Base-by-base conservation (phyloP, 495 filamentous ascomycete species). In the Pyronema domesticum region DNA sequence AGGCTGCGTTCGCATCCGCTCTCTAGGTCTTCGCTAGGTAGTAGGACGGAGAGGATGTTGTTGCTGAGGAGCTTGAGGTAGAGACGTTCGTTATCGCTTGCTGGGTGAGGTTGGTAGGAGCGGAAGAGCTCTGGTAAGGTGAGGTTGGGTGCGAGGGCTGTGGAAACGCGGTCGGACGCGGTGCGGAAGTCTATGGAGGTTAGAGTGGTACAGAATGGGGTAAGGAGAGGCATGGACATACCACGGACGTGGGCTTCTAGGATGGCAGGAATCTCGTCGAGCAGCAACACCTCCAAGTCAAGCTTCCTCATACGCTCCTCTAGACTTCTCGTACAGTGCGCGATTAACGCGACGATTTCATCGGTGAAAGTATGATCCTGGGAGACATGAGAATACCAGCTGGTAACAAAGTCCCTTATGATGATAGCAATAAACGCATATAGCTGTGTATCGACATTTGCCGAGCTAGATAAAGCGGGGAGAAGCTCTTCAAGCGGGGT, bases 311-410 rank as follows among this genome's bases (percentile, higher is more conserved):
- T 61, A 59, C 91, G 76, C 68, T 91, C 79, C 69, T 95, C 91
- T 40, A 98, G 68, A 10, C 80, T 85, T 45, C 84, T 74, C 14
- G 88, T 94, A 64, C 83, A 87, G 67, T 94, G 87, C 46, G 88
- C 91, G 56, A 95, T 83, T 51, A 94, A 80, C 63, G 81, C 80
- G 35, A 96, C 73, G 43, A 94, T 76, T 68, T 95, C 93, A 60
- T 82, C 78, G 50, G 89, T 80, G 58, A 98, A 85, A 1, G 76
- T 73, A 55, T 87, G 82, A 66, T 98, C 93, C 3, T 87, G 76
- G 1, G 89, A 96, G 65, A 98, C 86, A 62, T 83, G 86, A 46
- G 73, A 74, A 69, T 98, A 98, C 91, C 91, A 98, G 53, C 80
- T 82, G 55, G 86, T 79, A 17, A 96, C 83, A 66, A 85, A 87